phyloP scores from a whole-genome alignment of 306 rosid species.

The Vigna trinervia region DNA sequence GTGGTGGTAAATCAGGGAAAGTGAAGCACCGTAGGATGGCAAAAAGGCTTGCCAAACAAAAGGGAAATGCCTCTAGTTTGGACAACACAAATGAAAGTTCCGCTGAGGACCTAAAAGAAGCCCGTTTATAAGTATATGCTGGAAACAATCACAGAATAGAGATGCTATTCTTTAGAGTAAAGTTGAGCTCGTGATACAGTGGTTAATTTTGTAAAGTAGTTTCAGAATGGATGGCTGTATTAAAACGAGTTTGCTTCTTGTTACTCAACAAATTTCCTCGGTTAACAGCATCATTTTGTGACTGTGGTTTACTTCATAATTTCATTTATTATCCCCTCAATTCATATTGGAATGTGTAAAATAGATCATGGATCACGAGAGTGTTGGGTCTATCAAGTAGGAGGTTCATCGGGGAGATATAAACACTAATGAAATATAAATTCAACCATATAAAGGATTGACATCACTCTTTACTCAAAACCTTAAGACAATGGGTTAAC shows the following conservation, averaged over 20 bases:
- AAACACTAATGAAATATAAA: too few species aligned
- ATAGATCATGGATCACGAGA: background rate
- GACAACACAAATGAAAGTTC: constrained; percentile 37
- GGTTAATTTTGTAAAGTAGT: background rate
- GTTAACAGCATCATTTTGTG: background rate
- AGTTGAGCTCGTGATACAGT: background rate
- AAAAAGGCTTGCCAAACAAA: constrained; percentile 56
- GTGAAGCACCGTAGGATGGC: constrained; percentile 65
- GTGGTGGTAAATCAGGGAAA: constrained; percentile 42
- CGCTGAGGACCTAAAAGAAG: constrained; percentile 8
- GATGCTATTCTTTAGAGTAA: background rate
- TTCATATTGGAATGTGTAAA: background rate
- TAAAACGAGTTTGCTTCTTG: too few species aligned
- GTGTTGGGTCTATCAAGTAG: too few species aligned
- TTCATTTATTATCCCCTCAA: background rate
- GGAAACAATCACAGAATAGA: background rate
- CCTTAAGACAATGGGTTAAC: too few species aligned
- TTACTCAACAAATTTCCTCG: too few species aligned
- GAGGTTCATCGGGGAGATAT: too few species aligned
- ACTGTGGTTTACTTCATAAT: background rate
- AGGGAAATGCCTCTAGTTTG: constrained; percentile 19
- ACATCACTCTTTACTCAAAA: too few species aligned
- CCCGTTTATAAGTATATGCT: background rate
- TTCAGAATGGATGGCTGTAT: background rate
- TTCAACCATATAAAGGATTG: too few species aligned